phyloP scores from a whole-genome alignment of 2,329 filamentous ascomycete species.

The Pseudocercospora macadamiae region DNA sequence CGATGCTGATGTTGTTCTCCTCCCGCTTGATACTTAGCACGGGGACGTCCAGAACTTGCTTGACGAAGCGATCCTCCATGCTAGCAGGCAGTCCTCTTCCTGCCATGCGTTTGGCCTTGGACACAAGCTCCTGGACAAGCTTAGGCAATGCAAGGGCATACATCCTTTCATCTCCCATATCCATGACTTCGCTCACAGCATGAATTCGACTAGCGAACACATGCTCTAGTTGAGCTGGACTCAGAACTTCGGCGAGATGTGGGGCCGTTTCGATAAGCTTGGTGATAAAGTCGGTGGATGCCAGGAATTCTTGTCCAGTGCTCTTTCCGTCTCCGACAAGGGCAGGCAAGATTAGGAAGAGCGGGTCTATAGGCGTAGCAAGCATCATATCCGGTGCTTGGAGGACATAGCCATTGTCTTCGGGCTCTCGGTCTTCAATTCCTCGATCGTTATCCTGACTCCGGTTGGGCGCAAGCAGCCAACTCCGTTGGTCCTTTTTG shows the following conservation, averaged over 20 bases:
- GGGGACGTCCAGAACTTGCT: constrained; percentile 74
- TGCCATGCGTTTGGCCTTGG: constrained; percentile 74
- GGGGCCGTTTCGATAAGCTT: constrained; percentile 57
- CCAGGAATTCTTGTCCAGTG: constrained; percentile 51
- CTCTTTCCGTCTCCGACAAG: constrained; percentile 46
- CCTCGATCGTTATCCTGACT: constrained; percentile 8
- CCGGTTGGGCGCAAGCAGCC: constrained; percentile 51
- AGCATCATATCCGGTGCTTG: constrained; percentile 76
- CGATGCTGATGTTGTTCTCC: constrained; percentile 45
- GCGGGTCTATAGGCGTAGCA: constrained; percentile 78
- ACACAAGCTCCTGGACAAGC: constrained; percentile 65
- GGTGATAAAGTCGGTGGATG: constrained; percentile 73
- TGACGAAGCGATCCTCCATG: constrained; percentile 84
- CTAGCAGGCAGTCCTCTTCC: constrained; percentile 69
- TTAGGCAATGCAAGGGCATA: constrained; percentile 77
- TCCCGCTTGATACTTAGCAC: constrained; percentile 69
- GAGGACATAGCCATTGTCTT: constrained; percentile 56
- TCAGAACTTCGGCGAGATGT: constrained; percentile 63
- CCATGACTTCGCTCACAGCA: constrained; percentile 76
- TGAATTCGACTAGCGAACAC: constrained; percentile 58
- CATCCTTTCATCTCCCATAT: constrained; percentile 86
- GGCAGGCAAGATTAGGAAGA: constrained; percentile 81
- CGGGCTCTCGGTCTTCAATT: constrained; percentile 13
- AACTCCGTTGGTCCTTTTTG: constrained; percentile 54
- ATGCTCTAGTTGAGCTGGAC: constrained; percentile 48